Percentiles rank a stretch among this genome's conserved stretches.
Evolutionary conservation across 768 basidiomycete genomes (phyloP).

Genomic region (Suillus americanus): DNA sequence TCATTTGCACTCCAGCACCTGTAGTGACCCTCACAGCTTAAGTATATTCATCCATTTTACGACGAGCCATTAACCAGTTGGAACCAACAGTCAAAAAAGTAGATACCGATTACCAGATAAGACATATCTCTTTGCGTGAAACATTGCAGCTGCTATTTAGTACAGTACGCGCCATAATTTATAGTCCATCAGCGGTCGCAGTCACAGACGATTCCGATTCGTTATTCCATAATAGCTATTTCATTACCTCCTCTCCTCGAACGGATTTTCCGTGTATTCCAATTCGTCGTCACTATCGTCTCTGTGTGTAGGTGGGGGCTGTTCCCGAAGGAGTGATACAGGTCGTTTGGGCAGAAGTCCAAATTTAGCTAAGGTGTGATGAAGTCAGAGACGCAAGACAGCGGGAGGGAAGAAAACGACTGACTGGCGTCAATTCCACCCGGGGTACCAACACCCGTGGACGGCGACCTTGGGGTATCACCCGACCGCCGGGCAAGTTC

Average conservation of each 20-base stretch:
- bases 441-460: slow-evolving; percentile 21
- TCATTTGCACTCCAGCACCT: not conserved
- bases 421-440: slow-evolving; percentile 33
- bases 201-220: not conserved
- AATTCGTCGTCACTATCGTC: slow-evolving; percentile 51
- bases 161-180: not conserved
- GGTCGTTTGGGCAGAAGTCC: slow-evolving; percentile 75
- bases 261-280: slow-evolving; percentile 76
- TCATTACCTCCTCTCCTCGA: slow-evolving; percentile 47
- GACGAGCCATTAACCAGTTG: not conserved
- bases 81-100: not conserved
- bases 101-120: not conserved
- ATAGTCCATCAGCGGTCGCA: not conserved
- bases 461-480: slow-evolving; percentile 16
- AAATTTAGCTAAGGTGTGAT: slow-evolving; percentile 48
- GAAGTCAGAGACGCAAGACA: not conserved
- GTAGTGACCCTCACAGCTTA: not conserved
- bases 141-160: not conserved
- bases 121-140: not conserved
- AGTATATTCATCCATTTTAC: not conserved
- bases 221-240: not conserved
- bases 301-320: slow-evolving; percentile 27
- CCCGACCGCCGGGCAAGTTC: not conserved
- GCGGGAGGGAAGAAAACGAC: slow-evolving; percentile 5
- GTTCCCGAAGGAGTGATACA: slow-evolving; percentile 50